Evolutionary conservation across 2,329 filamentous ascomycete genomes (phyloP).

Genomic region (Dactylellina cionopaga): DNA sequence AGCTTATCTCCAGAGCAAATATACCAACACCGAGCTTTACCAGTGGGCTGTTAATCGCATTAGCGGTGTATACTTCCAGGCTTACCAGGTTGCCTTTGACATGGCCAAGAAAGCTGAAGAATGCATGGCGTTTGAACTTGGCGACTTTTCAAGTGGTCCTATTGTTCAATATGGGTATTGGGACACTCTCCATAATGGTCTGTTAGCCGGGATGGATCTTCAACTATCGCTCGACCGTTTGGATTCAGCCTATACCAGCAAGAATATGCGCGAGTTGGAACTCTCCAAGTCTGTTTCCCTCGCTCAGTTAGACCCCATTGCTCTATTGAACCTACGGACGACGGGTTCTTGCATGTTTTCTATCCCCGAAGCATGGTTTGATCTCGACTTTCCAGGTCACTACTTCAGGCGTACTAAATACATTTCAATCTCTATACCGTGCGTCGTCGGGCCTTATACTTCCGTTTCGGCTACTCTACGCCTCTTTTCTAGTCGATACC

Average conservation of each 20-base stretch:
- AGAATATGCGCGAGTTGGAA: conserved; percentile 56
- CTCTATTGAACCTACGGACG: conserved; percentile 56
- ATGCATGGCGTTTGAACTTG: conserved; percentile 56
- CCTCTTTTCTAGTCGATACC: conserved; percentile 44
- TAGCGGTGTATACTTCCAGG: background rate
- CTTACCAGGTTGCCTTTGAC: conserved; percentile 52
- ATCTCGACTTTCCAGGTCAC: conserved; percentile 62
- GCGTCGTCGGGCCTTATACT: conserved; percentile 58
- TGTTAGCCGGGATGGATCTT: conserved; percentile 55
- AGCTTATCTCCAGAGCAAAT: conserved; percentile 55
- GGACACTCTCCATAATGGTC: conserved; percentile 60
- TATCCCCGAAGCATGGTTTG: conserved; percentile 60
- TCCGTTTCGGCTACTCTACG: conserved; percentile 56
- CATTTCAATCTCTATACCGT: conserved; percentile 59
- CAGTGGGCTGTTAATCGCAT: conserved; percentile 54
- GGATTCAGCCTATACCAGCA: conserved; percentile 54
- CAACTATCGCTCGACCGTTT: conserved; percentile 56
- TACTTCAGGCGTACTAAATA: conserved; percentile 60
- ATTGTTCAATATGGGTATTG: conserved; percentile 52
- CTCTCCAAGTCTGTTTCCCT: conserved; percentile 59
- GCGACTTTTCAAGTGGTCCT: background rate
- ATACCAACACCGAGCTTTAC: conserved; percentile 58
- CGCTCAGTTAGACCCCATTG: conserved; percentile 53
- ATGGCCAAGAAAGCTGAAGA: conserved; percentile 56
- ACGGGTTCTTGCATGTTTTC: conserved; percentile 55